A percentile compares a stretch with the other conserved stretches of the same genome.
Evolutionary conservation across 1,284 basidiomycete genomes (phyloP).

Genomic region (Hemileia vastatrix): DNA sequence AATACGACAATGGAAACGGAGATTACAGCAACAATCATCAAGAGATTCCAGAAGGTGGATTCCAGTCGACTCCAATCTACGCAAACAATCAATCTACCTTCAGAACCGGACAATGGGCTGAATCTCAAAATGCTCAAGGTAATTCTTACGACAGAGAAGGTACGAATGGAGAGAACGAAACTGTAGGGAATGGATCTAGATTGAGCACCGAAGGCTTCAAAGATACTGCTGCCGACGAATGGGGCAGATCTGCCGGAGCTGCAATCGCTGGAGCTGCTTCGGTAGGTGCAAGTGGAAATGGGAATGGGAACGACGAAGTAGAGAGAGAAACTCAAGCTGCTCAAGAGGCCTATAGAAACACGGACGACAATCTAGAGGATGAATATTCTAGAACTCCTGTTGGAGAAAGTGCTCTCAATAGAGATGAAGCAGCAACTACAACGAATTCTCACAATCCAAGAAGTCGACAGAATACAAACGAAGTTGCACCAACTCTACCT

Average conservation of each 20-base stretch:
- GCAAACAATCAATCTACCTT: neutral
- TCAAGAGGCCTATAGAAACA: constrained; percentile 20
- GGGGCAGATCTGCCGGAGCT: constrained; percentile 20
- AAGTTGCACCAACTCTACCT: constrained; percentile 28
- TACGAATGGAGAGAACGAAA: neutral
- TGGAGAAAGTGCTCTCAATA: neutral
- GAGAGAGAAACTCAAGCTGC: constrained; percentile 24
- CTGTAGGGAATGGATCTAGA: neutral
- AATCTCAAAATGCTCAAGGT: neutral
- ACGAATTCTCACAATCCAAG: constrained; percentile 6
- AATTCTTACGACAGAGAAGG: neutral
- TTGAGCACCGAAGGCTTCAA: neutral
- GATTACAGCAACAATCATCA: neutral
- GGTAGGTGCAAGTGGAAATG: neutral
- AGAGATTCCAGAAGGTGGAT: neutral
- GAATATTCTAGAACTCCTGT: constrained; percentile 22
- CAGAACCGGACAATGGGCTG: constrained; percentile 1
- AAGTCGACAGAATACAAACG: constrained; percentile 13
- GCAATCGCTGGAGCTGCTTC: constrained; percentile 1
- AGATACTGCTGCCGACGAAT: constrained; percentile 15
- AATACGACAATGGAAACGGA: neutral
- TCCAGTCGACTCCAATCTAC: neutral
- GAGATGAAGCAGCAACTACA: constrained; percentile 2
- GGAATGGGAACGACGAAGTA: too few relatives aligned
- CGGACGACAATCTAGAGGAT: neutral